Conservation (phyloP, 2,329 filamentous ascomycete genomes). For the Monosporascus ibericus region DNA sequence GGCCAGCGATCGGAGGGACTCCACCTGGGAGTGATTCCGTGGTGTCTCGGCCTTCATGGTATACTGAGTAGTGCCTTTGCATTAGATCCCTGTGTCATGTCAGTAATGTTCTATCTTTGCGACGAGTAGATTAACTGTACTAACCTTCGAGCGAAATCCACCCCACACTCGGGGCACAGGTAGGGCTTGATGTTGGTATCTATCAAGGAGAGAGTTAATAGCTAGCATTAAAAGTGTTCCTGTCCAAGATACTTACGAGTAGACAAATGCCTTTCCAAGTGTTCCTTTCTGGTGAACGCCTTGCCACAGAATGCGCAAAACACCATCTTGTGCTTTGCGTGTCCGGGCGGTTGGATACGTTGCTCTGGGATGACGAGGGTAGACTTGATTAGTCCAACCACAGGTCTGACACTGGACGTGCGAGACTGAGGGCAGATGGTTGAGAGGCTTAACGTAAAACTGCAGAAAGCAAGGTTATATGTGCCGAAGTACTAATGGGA, state of each 20-base stretch:
- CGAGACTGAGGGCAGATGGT: neutral
- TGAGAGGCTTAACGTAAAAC: no score
- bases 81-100: constrained; percentile 38
- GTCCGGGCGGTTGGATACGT: neutral
- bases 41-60: constrained; percentile 43
- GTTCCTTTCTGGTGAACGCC: constrained; percentile 49
- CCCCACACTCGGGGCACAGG: constrained; percentile 40
- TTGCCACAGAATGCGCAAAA: constrained; percentile 51
- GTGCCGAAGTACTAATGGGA: no score
- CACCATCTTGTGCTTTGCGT: constrained; percentile 22
- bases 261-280: constrained; percentile 49
- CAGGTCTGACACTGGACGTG: neutral
- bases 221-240: neutral
- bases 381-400: no score
- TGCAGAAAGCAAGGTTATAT: no score
- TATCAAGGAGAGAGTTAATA: constrained; percentile 18
- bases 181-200: constrained; percentile 52
- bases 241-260: constrained; percentile 33
- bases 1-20: constrained; percentile 32
- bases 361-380: neutral
- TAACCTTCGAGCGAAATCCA: constrained; percentile 45
- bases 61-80: constrained; percentile 44
- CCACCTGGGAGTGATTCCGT: constrained; percentile 38
- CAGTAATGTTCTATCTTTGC: constrained; percentile 11
- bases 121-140: constrained; percentile 7